Evolutionary conservation across 2,329 filamentous ascomycete genomes (phyloP), one percentile per base, ranked within the genome.

Genomic region (Penicillium expansum): DNA sequence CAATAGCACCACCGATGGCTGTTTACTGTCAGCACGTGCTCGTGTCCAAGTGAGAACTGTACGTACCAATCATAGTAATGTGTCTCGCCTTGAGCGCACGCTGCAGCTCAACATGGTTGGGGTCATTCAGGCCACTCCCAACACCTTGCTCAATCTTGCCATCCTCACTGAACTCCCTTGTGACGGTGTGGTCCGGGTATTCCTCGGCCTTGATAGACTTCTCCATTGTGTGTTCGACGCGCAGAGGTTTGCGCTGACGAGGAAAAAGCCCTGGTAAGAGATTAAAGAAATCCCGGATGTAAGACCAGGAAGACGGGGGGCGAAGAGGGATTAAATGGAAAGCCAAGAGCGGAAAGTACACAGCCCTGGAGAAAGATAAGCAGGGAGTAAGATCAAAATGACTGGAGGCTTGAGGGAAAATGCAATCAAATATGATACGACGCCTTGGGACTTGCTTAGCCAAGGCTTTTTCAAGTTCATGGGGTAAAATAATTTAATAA

Each of bases 1-100:
- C 76, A 56, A 77, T 75, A 11, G 76, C 75, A 62, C 75, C 75
- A 52, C 74, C 75, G 43, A 77, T 77, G 4, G 75, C 71, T 72
- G 52, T 16, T 10, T 5, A 14, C 5, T 41, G 53, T 68, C 47
- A 69, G 60, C 35, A 18, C 29, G 16, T 39, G 18, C 22, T 24
- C 2, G 1, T 2, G 3, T 13, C 10, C 22, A 2, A 14, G 2
- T 14, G 29, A 10, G 2, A 35, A 16, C 14, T 14, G 16, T 9
- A 41, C 62, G n/a, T 66, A 73, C 69, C 74, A 66, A 77, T 75
- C 75, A 76, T 77, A 27, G 73, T 73, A 56, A 74, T 75, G 56
- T 74, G 74, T 48, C 74, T 71, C 27, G 76, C 69, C 59, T 73
- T 74, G 52, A 76, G 72, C 44, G 73, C 76, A 37, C 76, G 75